Evolutionary conservation across 2,329 filamentous ascomycete genomes (phyloP).

Genomic region (Trichoderma afroharzianum): DNA sequence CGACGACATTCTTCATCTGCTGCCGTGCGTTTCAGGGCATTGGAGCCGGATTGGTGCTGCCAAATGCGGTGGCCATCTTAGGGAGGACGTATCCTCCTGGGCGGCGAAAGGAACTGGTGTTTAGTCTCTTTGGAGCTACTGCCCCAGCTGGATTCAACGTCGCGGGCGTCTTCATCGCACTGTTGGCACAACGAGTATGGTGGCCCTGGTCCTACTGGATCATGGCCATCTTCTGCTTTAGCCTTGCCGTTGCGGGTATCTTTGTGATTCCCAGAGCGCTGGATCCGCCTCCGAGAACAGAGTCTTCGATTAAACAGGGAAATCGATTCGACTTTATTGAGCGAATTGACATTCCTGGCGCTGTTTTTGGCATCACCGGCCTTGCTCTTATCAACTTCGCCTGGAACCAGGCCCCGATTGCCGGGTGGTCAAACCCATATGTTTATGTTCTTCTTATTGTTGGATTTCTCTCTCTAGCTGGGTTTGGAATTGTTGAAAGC

Average conservation of each 20-base stretch:
- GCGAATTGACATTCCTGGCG: constrained; percentile 34
- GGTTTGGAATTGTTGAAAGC: constrained; percentile 53
- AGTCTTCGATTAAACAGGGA: neutral
- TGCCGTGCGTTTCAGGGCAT: constrained; percentile 50
- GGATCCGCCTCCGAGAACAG: neutral
- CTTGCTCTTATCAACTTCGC: constrained; percentile 59
- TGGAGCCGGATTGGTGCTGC: constrained; percentile 53
- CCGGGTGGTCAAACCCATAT: constrained; percentile 53
- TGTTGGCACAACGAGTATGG: constrained; percentile 27
- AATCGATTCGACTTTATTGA: constrained; percentile 17
- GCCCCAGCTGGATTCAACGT: constrained; percentile 32
- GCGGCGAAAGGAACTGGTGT: constrained; percentile 32
- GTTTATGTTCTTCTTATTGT: constrained; percentile 52
- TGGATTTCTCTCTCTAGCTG: constrained; percentile 46
- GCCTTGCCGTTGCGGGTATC: constrained; percentile 26
- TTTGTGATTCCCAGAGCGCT: constrained; percentile 29
- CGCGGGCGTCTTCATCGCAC: constrained; percentile 27
- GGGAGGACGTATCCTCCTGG: constrained; percentile 46
- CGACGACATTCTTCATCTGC: constrained; percentile 43
- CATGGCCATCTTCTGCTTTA: constrained; percentile 29
- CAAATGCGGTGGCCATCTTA: constrained; percentile 55
- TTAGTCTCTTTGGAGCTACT: constrained; percentile 34
- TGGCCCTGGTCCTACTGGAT: constrained; percentile 45
- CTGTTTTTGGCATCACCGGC: constrained; percentile 43
- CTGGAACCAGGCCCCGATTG: constrained; percentile 58